Percentiles rank a stretch among this genome's conserved stretches.
Evolutionary conservation across 1,284 basidiomycete genomes (phyloP).

Genomic region (Leccinum fallax): DNA sequence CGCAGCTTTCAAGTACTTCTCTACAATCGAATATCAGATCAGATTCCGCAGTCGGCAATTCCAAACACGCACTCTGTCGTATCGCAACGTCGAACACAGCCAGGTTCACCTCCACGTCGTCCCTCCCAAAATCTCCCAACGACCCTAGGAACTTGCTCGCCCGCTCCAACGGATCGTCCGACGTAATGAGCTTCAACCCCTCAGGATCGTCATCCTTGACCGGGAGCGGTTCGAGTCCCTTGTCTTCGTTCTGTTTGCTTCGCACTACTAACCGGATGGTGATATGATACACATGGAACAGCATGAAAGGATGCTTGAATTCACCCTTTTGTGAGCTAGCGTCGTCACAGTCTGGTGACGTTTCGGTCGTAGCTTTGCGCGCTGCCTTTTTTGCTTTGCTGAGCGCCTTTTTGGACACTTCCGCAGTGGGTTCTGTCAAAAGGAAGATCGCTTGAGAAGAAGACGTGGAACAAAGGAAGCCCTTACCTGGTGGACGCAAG

Average conservation of each 20-base stretch:
- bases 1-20: constrained; percentile 79
- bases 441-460: constrained; percentile 15
- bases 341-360: constrained; percentile 52
- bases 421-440: constrained; percentile 59
- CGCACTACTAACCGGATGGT: constrained; percentile 23
- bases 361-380: constrained; percentile 64
- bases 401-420: constrained; percentile 74
- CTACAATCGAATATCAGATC: constrained; percentile 42
- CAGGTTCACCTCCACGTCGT: constrained; percentile 73
- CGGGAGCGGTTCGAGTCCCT: constrained; percentile 66
- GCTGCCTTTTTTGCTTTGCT: constrained; percentile 91
- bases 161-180: constrained; percentile 72
- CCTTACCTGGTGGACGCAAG: constrained; percentile 37
- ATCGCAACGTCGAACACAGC: constrained; percentile 80
- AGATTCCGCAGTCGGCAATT: constrained; percentile 12
- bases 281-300: constrained; percentile 17
- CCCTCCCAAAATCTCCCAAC: constrained; percentile 54
- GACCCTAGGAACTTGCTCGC: constrained; percentile 78
- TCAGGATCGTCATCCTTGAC: constrained; percentile 84
- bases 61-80: constrained; percentile 54
- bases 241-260: constrained; percentile 61
- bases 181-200: constrained; percentile 69
- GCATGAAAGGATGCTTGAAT: constrained; percentile 32
- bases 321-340: constrained; percentile 39
- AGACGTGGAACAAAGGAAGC: constrained; percentile 30